phyloP scores from a whole-genome alignment of 176 grass and related monocot genomes.

The Triticum timopheevii region DNA sequence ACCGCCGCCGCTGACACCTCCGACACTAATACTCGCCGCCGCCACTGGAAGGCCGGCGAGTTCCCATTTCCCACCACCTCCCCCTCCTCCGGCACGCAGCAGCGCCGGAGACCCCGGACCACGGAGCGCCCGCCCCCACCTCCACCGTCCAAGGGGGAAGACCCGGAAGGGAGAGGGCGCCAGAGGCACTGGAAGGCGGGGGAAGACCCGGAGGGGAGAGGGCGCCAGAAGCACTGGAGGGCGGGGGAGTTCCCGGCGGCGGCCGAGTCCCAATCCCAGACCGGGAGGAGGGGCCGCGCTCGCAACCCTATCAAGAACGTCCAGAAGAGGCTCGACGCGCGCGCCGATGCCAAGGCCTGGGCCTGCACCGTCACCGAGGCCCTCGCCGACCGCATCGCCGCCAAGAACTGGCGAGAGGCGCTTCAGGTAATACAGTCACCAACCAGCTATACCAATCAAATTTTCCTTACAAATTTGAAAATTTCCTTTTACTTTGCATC shows the following conservation, averaged over 20 bases:
- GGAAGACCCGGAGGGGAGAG: background rate
- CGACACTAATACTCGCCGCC: background rate
- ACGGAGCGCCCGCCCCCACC: background rate
- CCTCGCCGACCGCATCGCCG: constrained; percentile 58
- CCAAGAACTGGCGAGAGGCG: constrained; percentile 62
- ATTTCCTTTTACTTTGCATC: background rate
- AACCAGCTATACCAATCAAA: background rate
- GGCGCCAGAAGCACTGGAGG: constrained; percentile 55
- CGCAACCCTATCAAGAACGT: constrained; percentile 70
- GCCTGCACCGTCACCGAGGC: constrained; percentile 87
- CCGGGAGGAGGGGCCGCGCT: background rate
- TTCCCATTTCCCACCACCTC: constrained; percentile 39
- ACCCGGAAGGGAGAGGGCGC: background rate
- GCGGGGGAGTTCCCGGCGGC: constrained; percentile 53
- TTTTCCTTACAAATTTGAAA: background rate
- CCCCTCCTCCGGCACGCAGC: constrained; percentile 1
- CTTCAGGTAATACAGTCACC: constrained; percentile 49
- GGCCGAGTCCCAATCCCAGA: constrained; percentile 5
- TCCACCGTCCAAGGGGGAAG: background rate
- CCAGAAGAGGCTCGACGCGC: constrained; percentile 64
- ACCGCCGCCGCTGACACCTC: background rate
- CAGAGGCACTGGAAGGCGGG: constrained; percentile 38
- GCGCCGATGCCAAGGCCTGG: constrained; percentile 64
- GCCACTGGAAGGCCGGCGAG: constrained; percentile 60
- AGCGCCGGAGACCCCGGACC: background rate